phyloP scores from a whole-genome alignment of 441 rosid species.

The Croton laevigatus region DNA sequence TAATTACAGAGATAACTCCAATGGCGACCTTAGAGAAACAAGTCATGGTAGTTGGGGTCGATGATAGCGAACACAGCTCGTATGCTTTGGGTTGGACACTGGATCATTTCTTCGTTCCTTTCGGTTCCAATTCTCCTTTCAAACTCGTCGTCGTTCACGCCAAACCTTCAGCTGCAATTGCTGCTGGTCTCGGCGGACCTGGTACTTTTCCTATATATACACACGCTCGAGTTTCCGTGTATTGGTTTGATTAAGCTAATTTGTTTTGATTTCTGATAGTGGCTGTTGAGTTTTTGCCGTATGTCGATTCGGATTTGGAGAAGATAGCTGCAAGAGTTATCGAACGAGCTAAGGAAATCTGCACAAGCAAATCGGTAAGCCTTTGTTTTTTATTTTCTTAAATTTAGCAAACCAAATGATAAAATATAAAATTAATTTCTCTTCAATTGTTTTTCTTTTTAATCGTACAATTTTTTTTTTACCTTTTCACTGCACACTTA shows the following conservation, averaged over 20 bases:
- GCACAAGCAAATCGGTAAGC: slow-evolving; percentile 55
- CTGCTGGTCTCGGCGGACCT: slow-evolving; percentile 69
- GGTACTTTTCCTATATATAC: slow-evolving; percentile 33
- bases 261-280: slow-evolving; percentile 31
- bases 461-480: no score
- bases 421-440: no score
- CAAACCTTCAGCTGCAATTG: slow-evolving; percentile 53
- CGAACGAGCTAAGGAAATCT: slow-evolving; percentile 56
- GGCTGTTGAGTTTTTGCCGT: slow-evolving; percentile 66
- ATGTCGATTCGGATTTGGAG: slow-evolving; percentile 70
- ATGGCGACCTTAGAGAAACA: slow-evolving; percentile 50
- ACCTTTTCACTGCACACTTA: no score
- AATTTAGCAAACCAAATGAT: neutral
- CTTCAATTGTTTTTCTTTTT: no score
- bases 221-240: neutral
- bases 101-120: slow-evolving; percentile 62
- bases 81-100: slow-evolving; percentile 90
- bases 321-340: slow-evolving; percentile 56
- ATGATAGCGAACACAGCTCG: slow-evolving; percentile 74
- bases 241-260: neutral
- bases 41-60: slow-evolving; percentile 66
- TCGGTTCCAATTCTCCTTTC: slow-evolving; percentile 46
- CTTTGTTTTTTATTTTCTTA: neutral
- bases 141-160: slow-evolving; percentile 72
- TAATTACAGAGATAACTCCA: neutral